Evolutionary conservation across 2,329 filamentous ascomycete species (phyloP).

Genomic region (Epichloe coenophiala): DNA sequence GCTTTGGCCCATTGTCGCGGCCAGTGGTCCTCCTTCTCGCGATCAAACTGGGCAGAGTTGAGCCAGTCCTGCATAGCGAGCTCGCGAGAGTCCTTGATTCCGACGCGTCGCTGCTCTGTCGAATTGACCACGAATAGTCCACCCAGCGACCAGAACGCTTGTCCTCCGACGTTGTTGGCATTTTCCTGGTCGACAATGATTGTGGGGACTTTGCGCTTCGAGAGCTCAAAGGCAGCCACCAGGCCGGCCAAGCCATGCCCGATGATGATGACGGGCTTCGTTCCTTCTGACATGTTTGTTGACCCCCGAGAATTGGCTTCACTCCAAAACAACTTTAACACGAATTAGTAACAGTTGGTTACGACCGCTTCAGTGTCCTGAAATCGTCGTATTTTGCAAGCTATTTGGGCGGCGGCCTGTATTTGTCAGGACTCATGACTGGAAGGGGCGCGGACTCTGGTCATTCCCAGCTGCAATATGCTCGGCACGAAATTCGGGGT

Average conservation of each 20-base stretch:
- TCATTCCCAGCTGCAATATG: too few relatives aligned
- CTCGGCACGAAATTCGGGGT: too few relatives aligned
- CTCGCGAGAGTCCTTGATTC: conserved; percentile 43
- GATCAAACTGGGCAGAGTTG: conserved; percentile 43
- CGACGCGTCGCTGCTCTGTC: conserved; percentile 39
- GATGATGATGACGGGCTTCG: conserved; percentile 36
- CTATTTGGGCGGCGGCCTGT: too few relatives aligned
- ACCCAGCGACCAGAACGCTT: conserved; percentile 52
- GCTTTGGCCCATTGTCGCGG: conserved; percentile 48
- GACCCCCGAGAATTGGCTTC: too few relatives aligned
- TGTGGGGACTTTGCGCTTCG: conserved; percentile 32
- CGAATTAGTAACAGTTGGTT: too few relatives aligned
- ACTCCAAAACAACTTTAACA: too few relatives aligned
- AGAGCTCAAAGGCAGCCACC: conserved; percentile 44
- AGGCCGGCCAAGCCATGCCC: conserved; percentile 46
- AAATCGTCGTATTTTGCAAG: too few relatives aligned
- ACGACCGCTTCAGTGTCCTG: too few relatives aligned
- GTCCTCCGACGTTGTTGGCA: conserved; percentile 41
- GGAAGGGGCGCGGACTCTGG: too few relatives aligned
- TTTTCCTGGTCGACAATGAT: conserved; percentile 47
- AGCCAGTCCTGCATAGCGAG: conserved; percentile 48
- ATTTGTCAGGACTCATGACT: too few relatives aligned
- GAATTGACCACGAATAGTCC: conserved; percentile 48
- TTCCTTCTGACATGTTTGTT: conserved; percentile 10
- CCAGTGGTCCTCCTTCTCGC: conserved; percentile 41